Base-by-base conservation (phyloP, 805 yeast genomes). In the Candida suzukii region DNA sequence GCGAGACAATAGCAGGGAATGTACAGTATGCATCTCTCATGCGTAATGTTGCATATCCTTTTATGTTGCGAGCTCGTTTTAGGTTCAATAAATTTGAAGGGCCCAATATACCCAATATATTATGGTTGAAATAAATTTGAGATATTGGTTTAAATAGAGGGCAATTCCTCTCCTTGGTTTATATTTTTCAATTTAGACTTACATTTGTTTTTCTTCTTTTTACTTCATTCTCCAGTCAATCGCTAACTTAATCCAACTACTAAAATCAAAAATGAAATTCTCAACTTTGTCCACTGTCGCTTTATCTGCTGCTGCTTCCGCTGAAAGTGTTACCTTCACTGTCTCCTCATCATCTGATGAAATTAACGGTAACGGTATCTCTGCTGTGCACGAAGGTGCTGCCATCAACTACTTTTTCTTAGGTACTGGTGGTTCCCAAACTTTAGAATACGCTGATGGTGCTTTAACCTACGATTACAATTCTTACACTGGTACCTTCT, bases 321-420 rank as follows among this genome's bases (percentile, higher is more conserved):
- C 45, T 21, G 35, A 33, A 17, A 35, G 42, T 14, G 47, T 58
- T 22, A 38, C 44, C 19, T 51, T 63, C 34, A 46, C 35, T 35
- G 48, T 47, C 41, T 44, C 45, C n/a, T 60, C 67, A 27, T 48
- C 41, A 29, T 40, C 55, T 42, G 21, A 48, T 11, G 50, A 46
- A 19, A 42, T 65, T 38, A 44, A 60, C 45, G 60, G 60, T 20
- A 36, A 47, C 29, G 64, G 58, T 35, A 43, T 67, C 27, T 46
- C 56, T 38, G 48, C 61, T 29, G 48, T 47, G 40, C 76, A 70
- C 49, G 72, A 68, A 53, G 75, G 76, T 50, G 76, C 76, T 44
- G 76, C 66, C 40, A 51, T 66, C 48, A 60, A 64, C 59, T 71
- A 68, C 55, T 47, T 66, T 31, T 61, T 66, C 56, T 50, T 64